Evolutionary conservation across 164 flowering plant genomes (phyloP), one percentile per base, ranked within the genome.

Genomic region (Piper longum): DNA sequence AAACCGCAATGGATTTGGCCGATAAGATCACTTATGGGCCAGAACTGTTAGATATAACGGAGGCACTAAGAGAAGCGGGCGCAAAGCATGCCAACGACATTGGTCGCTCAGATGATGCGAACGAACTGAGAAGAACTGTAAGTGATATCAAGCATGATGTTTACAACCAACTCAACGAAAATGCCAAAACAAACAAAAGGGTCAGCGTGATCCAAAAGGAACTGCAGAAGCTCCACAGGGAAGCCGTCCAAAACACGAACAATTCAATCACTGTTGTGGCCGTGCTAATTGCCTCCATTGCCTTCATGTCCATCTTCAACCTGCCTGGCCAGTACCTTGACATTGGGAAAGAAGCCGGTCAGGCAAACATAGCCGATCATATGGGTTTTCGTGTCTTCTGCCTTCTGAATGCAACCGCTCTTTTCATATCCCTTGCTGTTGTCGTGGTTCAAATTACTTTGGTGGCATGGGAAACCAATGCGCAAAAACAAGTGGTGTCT

Each of bases 111-210:
- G 88, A 86, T 71, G 99, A 78, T 66, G 68, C 84, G 43, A 75
- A 79, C 81, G 97, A 90, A 69, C 82, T 90, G 44, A 90, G 81
- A 72, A 77, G 91, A 70, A 83, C 97, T 9, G 98, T 93, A 14
- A 93, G 97, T 73, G 92, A 88, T 61, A 93, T 93, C 19, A 85
- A 81, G 73, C 96, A 90, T 59, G 99, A 90, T 77, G 96, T 93
- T 58, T 88, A 86, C 5, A 75, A 89, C 26, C 99, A 93, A 67
- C 79, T 90, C 64, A 66, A 83, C 57, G 95, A 90, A 70, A 88
- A 87, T 61, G 92, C 81, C 65, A 83, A 83, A 69, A 88, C 97
- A 58, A 76, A 89, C 64, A 78, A 79, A 68, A 59, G 91, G 66
- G 90, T 93, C 6, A 72, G 88, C 19, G 97, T 96, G 7, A 88